Percentiles rank a stretch among this genome's conserved stretches.
phyloP scores from a whole-genome alignment of 2,329 filamentous ascomycete genomes.

The Hortaea werneckii region DNA sequence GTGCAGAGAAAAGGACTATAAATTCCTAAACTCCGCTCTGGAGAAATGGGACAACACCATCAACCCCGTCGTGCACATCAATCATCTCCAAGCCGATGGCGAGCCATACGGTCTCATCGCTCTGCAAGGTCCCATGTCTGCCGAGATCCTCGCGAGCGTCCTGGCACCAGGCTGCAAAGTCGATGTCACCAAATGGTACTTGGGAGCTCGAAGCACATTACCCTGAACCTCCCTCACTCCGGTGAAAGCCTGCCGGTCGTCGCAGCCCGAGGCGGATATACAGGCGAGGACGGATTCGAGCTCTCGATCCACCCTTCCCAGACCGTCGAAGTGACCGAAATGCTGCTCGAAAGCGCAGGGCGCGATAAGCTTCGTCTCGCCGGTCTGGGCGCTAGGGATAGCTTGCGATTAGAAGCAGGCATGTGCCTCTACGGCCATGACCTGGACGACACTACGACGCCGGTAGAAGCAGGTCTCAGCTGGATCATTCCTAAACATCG shows the following conservation, averaged over 20 bases:
- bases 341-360: constrained; percentile 51
- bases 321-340: constrained; percentile 56
- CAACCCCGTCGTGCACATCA: constrained; percentile 22
- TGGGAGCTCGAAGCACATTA: constrained; percentile 64
- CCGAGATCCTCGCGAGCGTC: constrained; percentile 55
- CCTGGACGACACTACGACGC: constrained; percentile 67
- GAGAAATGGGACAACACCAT: constrained; percentile 47
- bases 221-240: constrained; percentile 49
- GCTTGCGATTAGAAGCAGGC: constrained; percentile 84
- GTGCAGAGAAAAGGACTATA: constrained; percentile 78
- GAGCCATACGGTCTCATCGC: constrained; percentile 69
- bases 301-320: constrained; percentile 68
- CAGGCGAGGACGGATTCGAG: constrained; percentile 96
- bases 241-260: constrained; percentile 49
- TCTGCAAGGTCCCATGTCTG: constrained; percentile 74
- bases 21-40: constrained; percentile 64
- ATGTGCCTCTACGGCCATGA: constrained; percentile 99
- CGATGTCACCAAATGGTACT: constrained; percentile 59
- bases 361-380: constrained; percentile 64
- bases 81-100: constrained; percentile 28
- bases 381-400: constrained; percentile 84
- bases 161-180: constrained; percentile 43
- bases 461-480: constrained; percentile 53
- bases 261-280: constrained; percentile 86
- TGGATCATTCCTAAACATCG: constrained; percentile 84